Base-by-base conservation (phyloP, 2,329 filamentous ascomycete species). In the Didymella exigua region DNA sequence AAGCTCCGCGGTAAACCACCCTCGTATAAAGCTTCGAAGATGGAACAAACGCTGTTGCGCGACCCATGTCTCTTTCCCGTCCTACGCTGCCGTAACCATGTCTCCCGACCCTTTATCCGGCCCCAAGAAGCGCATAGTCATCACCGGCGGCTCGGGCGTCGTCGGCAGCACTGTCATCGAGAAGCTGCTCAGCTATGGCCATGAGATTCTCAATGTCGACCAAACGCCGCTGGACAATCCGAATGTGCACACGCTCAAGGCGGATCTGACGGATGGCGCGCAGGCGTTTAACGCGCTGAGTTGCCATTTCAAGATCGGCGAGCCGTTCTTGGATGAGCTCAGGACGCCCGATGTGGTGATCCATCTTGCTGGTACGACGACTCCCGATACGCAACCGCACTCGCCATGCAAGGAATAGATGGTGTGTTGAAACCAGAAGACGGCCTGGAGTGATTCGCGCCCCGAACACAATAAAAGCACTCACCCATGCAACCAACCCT, bases 271-370 rank as follows among this genome's bases (percentile, higher is more conserved):
- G 23, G 76, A 83, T 60, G 75, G 73, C 24, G 82, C 81, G 18
- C 81, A 85, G 67, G 81, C 82, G 43, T 84, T 81, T 73, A 83
- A 81, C 55, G 81, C 81, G 21, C 66, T 85, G 10, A 80, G 78
- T 9, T 82, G 79, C 0, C 82, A 86, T 61, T 86, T 84, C 67
- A 72, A 78, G 58, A 76, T 83, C 60, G 69, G 76, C 34, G 73
- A 76, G 56, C 57, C 75, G 42, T 75, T 75, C 14, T 76, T 74
- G 33, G 67, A 71, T 2, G 55, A 60, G 18, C 47, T 68, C 29
- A 56, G 60, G 69, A 76, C 11, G 8, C 84, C 85, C 0, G 83
- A 86, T 61, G 84, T 82, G 1, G 80, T 88, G 30, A 83, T 87
- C 43, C 85, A 88, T 66, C 82, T 86, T 48, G 82, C 80, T 29